Evolutionary conservation across 257 asterid species (phyloP).

Genomic region (Ilex aquifolium): DNA sequence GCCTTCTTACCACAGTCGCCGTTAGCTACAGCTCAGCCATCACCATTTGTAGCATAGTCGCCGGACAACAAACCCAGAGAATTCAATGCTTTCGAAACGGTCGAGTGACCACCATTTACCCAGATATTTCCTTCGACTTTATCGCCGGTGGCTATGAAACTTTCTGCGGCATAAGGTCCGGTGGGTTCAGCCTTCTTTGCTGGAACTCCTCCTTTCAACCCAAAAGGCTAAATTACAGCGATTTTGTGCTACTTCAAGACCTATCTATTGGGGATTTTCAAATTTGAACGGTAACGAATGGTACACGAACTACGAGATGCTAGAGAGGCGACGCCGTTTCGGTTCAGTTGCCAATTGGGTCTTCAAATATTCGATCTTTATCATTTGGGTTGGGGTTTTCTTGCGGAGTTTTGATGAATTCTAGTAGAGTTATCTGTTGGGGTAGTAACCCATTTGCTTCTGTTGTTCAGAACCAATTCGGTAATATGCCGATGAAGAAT

Average conservation of each 20-base stretch:
- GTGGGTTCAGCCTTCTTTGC: slow-evolving; percentile 61
- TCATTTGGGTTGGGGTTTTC: slow-evolving; percentile 78
- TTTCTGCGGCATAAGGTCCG: slow-evolving; percentile 69
- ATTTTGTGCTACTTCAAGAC: slow-evolving; percentile 29
- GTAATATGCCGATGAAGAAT: slow-evolving; percentile 38
- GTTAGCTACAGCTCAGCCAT: slow-evolving; percentile 54
- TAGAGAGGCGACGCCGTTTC: slow-evolving; percentile 47
- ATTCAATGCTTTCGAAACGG: slow-evolving; percentile 69
- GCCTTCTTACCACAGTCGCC: slow-evolving; percentile 55
- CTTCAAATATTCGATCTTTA: slow-evolving; percentile 30
- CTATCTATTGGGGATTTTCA: slow-evolving; percentile 56
- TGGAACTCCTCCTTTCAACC: slow-evolving; percentile 46
- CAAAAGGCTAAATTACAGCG: slow-evolving; percentile 45
- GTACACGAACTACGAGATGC: slow-evolving; percentile 31
- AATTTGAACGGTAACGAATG: slow-evolving; percentile 47
- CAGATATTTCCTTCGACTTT: slow-evolving; percentile 48
- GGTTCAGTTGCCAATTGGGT: slow-evolving; percentile 9
- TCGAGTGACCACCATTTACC: slow-evolving; percentile 22
- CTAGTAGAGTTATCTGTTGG: too few relatives aligned
- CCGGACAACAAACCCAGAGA: slow-evolving; percentile 44
- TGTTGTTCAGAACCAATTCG: slow-evolving; percentile 37
- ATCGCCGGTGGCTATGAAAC: slow-evolving; percentile 17
- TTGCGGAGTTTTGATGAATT: not conserved
- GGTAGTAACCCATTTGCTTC: slow-evolving; percentile 4
- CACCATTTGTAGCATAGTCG: slow-evolving; percentile 52